Evolutionary conservation across 1,284 basidiomycete species (phyloP).

Genomic region (Ceratobasidium sp.): DNA sequence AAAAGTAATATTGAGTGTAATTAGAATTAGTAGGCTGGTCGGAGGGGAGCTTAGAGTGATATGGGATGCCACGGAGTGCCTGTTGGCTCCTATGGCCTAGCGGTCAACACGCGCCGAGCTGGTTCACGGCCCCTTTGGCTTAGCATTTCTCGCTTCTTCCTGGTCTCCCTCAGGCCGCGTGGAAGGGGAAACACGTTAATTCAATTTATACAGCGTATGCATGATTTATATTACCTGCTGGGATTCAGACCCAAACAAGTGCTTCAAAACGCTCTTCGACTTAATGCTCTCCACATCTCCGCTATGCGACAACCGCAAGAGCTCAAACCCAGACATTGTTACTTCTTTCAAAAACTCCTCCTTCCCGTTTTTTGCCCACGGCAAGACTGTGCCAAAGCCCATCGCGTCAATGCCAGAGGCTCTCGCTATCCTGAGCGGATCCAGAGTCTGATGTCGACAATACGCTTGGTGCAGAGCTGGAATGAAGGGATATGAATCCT

Average conservation of each 20-base stretch:
- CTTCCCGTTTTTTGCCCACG: not conserved
- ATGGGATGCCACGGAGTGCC: too few species aligned
- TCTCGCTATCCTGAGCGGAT: conserved; percentile 1
- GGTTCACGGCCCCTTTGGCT: too few species aligned
- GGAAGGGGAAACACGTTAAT: too few species aligned
- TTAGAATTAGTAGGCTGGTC: too few species aligned
- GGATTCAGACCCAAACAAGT: conserved; percentile 1
- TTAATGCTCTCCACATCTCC: not conserved
- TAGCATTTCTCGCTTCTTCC: too few species aligned
- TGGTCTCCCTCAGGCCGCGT: too few species aligned
- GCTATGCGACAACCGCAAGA: not conserved
- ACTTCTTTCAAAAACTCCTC: not conserved
- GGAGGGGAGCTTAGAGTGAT: too few species aligned
- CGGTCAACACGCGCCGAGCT: too few species aligned
- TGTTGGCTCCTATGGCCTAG: too few species aligned
- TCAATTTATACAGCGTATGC: too few species aligned
- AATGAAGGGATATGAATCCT: not conserved
- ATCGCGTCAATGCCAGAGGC: not conserved
- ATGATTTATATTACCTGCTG: not conserved
- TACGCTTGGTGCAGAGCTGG: conserved; percentile 15
- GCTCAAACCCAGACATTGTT: not conserved
- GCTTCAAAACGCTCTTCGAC: not conserved
- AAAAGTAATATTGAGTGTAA: too few species aligned
- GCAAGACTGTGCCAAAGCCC: conserved; percentile 2
- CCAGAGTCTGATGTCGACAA: not conserved